phyloP scores from a whole-genome alignment of 441 rosid genomes.

The Metrosideros polymorpha region DNA sequence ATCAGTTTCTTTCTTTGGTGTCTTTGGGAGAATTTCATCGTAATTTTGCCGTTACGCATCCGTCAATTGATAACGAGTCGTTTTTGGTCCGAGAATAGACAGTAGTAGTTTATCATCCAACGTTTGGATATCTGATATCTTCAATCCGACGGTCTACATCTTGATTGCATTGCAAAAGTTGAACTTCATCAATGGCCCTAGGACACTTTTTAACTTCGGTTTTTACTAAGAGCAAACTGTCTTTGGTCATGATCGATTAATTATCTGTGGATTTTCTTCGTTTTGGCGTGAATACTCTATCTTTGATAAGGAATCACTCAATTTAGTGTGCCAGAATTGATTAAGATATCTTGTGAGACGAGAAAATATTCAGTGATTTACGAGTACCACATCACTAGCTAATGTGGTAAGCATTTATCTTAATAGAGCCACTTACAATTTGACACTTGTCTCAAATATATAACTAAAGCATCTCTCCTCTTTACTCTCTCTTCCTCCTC shows the following conservation, averaged over 20 bases:
- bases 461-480: too few species aligned
- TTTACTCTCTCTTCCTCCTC: too few species aligned
- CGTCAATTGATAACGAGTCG: fast-evolving
- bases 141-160: fast-evolving
- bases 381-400: too few species aligned
- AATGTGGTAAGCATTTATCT: too few species aligned
- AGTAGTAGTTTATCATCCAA: fast-evolving
- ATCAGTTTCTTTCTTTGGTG: fast-evolving
- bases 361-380: too few species aligned
- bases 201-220: neutral
- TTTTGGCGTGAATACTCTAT: neutral
- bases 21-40: neutral
- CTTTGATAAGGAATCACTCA: neutral
- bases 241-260: too few species aligned
- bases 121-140: fast-evolving
- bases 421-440: too few species aligned
- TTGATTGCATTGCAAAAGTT: fast-evolving
- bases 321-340: neutral
- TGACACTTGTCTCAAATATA: too few species aligned
- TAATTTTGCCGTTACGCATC: fast-evolving
- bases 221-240: too few species aligned
- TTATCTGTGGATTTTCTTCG: too few species aligned
- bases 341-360: neutral
- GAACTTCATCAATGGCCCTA: neutral
- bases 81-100: fast-evolving